Percentiles rank a stretch among this genome's conserved stretches.
These are phyloP conservation scores for Acanthamoeba rhysodes DNA, from an alignment of 208 protist species.

Conservation along the genomic window DNA sequence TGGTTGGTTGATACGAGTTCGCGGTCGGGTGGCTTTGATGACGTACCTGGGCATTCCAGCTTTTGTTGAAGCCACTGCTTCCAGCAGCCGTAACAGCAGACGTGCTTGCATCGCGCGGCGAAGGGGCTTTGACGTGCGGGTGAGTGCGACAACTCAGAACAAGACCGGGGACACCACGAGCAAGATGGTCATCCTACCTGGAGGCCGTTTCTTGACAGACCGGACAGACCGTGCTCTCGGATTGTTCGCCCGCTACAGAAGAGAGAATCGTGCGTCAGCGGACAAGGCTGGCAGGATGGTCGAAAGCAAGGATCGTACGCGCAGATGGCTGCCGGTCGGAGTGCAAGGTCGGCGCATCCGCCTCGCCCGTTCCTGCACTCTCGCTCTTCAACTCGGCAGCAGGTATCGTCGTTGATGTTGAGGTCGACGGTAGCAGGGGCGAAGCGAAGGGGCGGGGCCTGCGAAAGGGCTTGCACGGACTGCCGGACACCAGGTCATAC, in stretches of 20 bases:
- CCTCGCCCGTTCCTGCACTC: not conserved
- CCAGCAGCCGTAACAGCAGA: conserved; percentile 61
- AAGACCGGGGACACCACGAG: not conserved
- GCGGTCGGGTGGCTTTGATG: not conserved
- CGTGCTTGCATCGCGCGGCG: conserved; percentile 25
- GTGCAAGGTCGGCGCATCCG: not conserved
- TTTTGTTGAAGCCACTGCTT: conserved; percentile 56
- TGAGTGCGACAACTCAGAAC: not conserved
- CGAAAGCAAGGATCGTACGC: not conserved
- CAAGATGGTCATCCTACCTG: not conserved
- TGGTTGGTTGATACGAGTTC: not conserved
- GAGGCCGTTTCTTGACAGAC: conserved; percentile 25
- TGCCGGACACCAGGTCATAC: conserved; percentile 40
- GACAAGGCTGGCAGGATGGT: not conserved
- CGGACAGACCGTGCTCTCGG: not conserved
- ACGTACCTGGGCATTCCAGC: conserved; percentile 55
- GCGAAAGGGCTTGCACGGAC: conserved; percentile 14
- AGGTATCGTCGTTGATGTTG: not conserved
- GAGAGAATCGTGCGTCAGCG: not conserved
- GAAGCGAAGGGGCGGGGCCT: conserved; percentile 3
- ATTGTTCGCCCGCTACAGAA: not conserved
- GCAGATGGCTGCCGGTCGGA: not conserved
- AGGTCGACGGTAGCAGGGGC: not conserved
- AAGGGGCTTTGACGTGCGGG: not conserved
- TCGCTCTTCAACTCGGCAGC: not conserved